Conservation (phyloP, 2,329 filamentous ascomycete species). For the Xylariaceae sp. region DNA sequence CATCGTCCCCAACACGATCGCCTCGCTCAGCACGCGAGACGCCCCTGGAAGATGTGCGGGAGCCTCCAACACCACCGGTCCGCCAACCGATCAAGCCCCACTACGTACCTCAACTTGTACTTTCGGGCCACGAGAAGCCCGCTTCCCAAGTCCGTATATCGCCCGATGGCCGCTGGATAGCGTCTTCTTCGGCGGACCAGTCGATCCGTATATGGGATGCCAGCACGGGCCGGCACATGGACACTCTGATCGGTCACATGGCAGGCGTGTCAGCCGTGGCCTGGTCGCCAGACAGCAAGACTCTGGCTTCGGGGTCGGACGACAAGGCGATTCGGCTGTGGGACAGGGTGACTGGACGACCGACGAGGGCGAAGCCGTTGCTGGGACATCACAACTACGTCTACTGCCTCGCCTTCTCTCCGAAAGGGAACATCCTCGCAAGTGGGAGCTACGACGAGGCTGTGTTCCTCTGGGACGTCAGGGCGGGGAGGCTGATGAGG, state of each 20-base stretch:
- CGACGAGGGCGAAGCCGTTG: slow-evolving; percentile 51
- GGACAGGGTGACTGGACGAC: slow-evolving; percentile 61
- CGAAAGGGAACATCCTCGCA: slow-evolving; percentile 94
- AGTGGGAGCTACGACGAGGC: slow-evolving; percentile 96
- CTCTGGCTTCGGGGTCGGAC: slow-evolving; percentile 84
- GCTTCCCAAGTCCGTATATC: slow-evolving; percentile 86
- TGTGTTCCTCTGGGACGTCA: slow-evolving; percentile 93
- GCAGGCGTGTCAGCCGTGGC: slow-evolving; percentile 86
- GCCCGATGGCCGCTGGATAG: slow-evolving; percentile 82
- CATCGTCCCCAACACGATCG: slow-evolving; percentile 14
- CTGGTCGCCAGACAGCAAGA: slow-evolving; percentile 87
- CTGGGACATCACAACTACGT: slow-evolving; percentile 94
- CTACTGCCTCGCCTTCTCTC: slow-evolving; percentile 89
- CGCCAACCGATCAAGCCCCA: slow-evolving; percentile 50
- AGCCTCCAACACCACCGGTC: slow-evolving; percentile 22
- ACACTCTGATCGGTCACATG: slow-evolving; percentile 88
- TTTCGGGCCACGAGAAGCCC: slow-evolving; percentile 70
- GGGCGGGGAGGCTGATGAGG: slow-evolving; percentile 79
- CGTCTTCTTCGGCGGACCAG: slow-evolving; percentile 81
- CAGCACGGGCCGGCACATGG: slow-evolving; percentile 66
- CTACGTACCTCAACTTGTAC: slow-evolving; percentile 62
- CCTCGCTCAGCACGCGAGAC: slow-evolving; percentile 12
- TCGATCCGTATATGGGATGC: slow-evolving; percentile 91
- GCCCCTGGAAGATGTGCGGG: slow-evolving; percentile 9
- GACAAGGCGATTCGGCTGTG: slow-evolving; percentile 94